phyloP scores from a whole-genome alignment of 2,329 filamentous ascomycete genomes.

The Rasamsonia emersonii region DNA sequence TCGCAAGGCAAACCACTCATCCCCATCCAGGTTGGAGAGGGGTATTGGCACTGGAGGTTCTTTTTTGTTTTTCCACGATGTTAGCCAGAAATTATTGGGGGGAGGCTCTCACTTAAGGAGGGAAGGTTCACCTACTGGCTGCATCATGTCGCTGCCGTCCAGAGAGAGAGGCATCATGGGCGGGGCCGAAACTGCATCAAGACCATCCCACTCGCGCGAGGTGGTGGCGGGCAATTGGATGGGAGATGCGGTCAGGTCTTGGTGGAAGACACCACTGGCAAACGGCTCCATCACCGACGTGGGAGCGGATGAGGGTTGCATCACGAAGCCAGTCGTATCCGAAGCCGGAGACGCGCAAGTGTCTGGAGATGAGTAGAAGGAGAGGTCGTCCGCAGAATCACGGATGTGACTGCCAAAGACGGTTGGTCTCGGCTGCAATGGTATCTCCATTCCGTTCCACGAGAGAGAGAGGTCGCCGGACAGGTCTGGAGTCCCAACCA shows the following conservation, averaged over 20 bases:
- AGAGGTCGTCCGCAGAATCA: constrained; percentile 29
- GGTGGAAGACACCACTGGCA: constrained; percentile 23
- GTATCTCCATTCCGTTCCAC: constrained; percentile 29
- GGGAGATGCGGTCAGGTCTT: constrained; percentile 25
- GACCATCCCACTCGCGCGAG: constrained; percentile 24
- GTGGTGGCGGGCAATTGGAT: constrained; percentile 22
- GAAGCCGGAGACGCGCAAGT: constrained; percentile 37
- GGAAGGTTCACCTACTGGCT: constrained; percentile 26
- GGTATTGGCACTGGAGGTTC: constrained; percentile 30
- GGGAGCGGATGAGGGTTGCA: constrained; percentile 22
- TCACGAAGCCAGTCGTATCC: constrained; percentile 24
- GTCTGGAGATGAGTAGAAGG: constrained; percentile 37
- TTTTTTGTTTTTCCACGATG: constrained; percentile 14
- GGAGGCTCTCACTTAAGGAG: constrained; percentile 8
- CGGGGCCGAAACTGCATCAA: constrained; percentile 22
- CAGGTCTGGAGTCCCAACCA: constrained; percentile 26
- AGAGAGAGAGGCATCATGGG: constrained; percentile 27
- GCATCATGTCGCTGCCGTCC: constrained; percentile 26
- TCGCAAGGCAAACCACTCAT: constrained; percentile 30
- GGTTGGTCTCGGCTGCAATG: constrained; percentile 20
- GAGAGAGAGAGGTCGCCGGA: constrained; percentile 22
- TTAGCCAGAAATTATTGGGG: constrained; percentile 9
- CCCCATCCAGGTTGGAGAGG: constrained; percentile 31
- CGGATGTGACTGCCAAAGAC: constrained; percentile 27
- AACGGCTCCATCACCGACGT: constrained; percentile 27